phyloP scores from a whole-genome alignment of 306 rosid genomes.

The Morella rubra region DNA sequence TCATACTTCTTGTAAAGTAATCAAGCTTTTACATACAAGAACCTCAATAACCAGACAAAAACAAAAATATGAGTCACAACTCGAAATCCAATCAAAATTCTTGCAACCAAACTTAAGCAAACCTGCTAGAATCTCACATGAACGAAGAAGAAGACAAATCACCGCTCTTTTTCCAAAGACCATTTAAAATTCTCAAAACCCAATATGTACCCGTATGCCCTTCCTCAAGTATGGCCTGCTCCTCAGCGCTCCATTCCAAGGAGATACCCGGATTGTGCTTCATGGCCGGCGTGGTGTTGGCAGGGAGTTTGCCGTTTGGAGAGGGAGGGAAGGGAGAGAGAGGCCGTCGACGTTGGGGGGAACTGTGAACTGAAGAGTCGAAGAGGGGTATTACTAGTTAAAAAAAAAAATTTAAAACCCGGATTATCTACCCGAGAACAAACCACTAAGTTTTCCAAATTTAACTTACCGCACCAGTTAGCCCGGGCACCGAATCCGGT shows the following conservation, averaged over 20 bases:
- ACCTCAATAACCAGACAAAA: neutral
- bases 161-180: neutral
- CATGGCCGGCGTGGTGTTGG: too few relatives aligned
- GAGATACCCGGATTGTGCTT: constrained; percentile 95
- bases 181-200: neutral
- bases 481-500: too few relatives aligned
- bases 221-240: constrained; percentile 76
- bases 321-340: too few relatives aligned
- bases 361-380: too few relatives aligned
- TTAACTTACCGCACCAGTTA: too few relatives aligned
- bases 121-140: neutral
- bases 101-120: neutral
- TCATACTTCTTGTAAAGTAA: neutral
- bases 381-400: too few relatives aligned
- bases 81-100: neutral
- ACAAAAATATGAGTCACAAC: neutral
- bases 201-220: constrained; percentile 33
- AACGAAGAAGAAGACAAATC: constrained; percentile 5
- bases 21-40: neutral
- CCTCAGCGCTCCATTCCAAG: constrained; percentile 82
- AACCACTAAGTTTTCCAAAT: too few relatives aligned
- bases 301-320: too few relatives aligned
- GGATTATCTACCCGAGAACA: too few relatives aligned
- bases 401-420: too few relatives aligned
- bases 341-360: too few relatives aligned